Base-by-base conservation (phyloP, 2,329 filamentous ascomycete genomes). In the Penicillium sp. region DNA sequence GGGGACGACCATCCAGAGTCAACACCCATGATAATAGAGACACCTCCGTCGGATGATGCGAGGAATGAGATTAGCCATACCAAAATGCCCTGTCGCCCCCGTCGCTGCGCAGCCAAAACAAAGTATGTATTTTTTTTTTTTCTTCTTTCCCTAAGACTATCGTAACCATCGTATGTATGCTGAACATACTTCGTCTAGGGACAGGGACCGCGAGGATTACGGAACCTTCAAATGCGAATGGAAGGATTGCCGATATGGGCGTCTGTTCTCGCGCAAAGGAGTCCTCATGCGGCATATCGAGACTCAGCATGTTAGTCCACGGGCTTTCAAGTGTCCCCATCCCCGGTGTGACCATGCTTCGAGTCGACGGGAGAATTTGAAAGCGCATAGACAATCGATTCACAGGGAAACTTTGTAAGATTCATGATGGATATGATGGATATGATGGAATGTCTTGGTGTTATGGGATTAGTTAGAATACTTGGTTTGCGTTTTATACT, bases 341-440 rank as follows among this genome's bases (percentile, higher is more conserved):
- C 46, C 52, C 16, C 14, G 5, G 14, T 55, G 52, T n/a, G 12
- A 22, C 2, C 52, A 45, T 7, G 33, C 52, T 50, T 44, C 46
- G 5, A 55, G 40, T 40, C 38, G 52, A 17, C 40, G n/a, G 40
- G 52, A 55, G 40, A 55, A 55, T 28, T n/a, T 55, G 33, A 55
- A 44, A 17, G 46, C 52, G 6, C 52, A 55, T 41, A 43, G 33
- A 17, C 40, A 44, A 16, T 25, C 46, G 10, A 17, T 55, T 25
- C 53, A 55, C 16, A 40, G 17, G 19, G 53, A 51, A 26, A 26
- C 1, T 0, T n/a, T 51, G 5, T 51, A 37, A 45, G 33, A 26
- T 33, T 36, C 28, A 28, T 26, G 40, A 38, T 31, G 16, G 31
- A 3, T 22, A 22, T 22, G 22, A 22, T 22, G 22, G 14, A 35